Percentiles rank a stretch among this genome's conserved stretches.
phyloP scores from a whole-genome alignment of 441 rosid genomes.

The Brassica balearica region DNA sequence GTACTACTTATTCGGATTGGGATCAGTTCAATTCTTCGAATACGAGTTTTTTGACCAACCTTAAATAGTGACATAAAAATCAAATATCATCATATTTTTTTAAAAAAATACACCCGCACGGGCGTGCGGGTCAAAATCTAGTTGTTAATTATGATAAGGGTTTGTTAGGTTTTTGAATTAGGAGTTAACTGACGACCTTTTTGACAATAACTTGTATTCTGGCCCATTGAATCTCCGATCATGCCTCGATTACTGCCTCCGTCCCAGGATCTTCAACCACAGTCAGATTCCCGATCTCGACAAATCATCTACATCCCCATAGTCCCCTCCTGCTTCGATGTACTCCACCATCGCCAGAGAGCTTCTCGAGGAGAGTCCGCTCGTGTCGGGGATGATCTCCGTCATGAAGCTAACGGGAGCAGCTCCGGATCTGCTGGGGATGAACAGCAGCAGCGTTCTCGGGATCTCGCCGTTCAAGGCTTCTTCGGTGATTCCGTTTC shows the following conservation, averaged over 20 bases:
- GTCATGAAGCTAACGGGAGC: constrained; percentile 62
- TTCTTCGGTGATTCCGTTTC: constrained; percentile 65
- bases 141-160: neutral
- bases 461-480: constrained; percentile 70
- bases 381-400: constrained; percentile 65
- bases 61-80: too few relatives aligned
- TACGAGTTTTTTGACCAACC: too few relatives aligned
- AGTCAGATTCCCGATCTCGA: constrained; percentile 53
- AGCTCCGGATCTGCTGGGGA: constrained; percentile 41
- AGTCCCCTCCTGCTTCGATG: constrained; percentile 39
- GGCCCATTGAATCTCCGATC: too few relatives aligned
- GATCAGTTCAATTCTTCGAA: too few relatives aligned
- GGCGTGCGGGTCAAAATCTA: too few relatives aligned
- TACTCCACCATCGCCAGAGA: constrained; percentile 59
- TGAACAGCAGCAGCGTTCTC: constrained; percentile 39
- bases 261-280: constrained; percentile 53
- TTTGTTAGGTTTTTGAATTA: neutral
- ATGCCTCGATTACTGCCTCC: too few relatives aligned
- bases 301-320: constrained; percentile 39
- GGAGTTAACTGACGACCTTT: too few relatives aligned
- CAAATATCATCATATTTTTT: too few relatives aligned
- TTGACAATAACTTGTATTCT: neutral
- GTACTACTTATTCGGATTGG: too few relatives aligned
- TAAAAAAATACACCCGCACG: too few relatives aligned
- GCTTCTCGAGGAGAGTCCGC: constrained; percentile 54